These are phyloP conservation scores for Aureobasidium sp. DNA, from an alignment of 2,329 filamentous ascomycete species.

Conservation along the genomic window DNA sequence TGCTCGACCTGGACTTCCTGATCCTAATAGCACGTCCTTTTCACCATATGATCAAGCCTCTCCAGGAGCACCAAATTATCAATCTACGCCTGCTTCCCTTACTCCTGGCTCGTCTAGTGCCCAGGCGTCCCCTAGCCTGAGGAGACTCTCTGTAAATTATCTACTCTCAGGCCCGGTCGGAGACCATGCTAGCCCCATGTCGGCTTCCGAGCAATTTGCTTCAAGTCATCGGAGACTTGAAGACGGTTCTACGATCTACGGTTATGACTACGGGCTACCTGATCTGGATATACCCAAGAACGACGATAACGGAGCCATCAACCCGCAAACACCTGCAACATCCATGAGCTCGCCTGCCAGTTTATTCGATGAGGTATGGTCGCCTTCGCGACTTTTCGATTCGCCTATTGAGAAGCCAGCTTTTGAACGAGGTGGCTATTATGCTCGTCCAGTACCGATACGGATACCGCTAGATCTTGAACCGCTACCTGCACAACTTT, in stretches of 20 bases:
- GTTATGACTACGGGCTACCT: slow-evolving; percentile 60
- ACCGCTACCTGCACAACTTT: slow-evolving; percentile 47
- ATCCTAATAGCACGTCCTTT: neutral
- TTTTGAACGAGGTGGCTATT: slow-evolving; percentile 57
- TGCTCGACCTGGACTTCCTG: slow-evolving; percentile 20
- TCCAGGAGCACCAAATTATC: slow-evolving; percentile 27
- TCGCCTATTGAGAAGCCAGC: slow-evolving; percentile 31
- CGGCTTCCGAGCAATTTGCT: neutral
- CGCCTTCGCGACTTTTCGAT: neutral
- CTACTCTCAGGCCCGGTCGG: slow-evolving; percentile 47
- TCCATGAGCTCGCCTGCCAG: neutral
- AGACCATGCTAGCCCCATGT: slow-evolving; percentile 11
- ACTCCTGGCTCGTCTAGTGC: slow-evolving; percentile 34
- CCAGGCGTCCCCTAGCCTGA: slow-evolving; percentile 35
- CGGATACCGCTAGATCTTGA: slow-evolving; percentile 50
- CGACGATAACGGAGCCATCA: slow-evolving; percentile 60
- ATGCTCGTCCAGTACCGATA: slow-evolving; percentile 59
- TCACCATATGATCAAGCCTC: slow-evolving; percentile 25
- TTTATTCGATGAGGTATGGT: neutral
- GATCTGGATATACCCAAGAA: slow-evolving; percentile 65
- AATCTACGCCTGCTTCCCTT: slow-evolving; percentile 30
- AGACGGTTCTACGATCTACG: slow-evolving; percentile 45
- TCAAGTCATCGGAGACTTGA: neutral
- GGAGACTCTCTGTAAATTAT: slow-evolving; percentile 56
- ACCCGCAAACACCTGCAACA: slow-evolving; percentile 8